Evolutionary conservation across 352 stramenopile species (phyloP).

Genomic region (Pythium plurisporium): DNA sequence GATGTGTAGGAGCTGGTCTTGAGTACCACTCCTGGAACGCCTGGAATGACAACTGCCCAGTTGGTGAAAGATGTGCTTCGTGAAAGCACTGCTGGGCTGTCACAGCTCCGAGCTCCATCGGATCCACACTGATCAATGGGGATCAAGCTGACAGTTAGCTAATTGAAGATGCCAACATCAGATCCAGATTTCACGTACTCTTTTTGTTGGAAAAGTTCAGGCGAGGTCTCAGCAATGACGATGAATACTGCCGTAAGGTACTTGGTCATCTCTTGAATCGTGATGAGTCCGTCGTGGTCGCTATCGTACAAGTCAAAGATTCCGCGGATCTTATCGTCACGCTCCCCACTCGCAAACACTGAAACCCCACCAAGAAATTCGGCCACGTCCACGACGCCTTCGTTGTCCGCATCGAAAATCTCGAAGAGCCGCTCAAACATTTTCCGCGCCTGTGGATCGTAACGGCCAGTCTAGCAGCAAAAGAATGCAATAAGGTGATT

Average conservation of each 20-base stretch:
- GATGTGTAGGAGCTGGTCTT: constrained; percentile 47
- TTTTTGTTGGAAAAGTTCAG: constrained; percentile 69
- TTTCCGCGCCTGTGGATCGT: constrained; percentile 56
- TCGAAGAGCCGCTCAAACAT: constrained; percentile 81
- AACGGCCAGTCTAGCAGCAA: constrained; percentile 44
- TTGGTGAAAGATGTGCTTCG: constrained; percentile 52
- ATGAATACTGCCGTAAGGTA: constrained; percentile 83
- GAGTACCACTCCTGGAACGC: constrained; percentile 79
- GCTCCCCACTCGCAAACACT: constrained; percentile 74
- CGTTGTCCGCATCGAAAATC: constrained; percentile 62
- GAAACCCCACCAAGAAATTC: constrained; percentile 82
- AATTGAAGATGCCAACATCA: background rate
- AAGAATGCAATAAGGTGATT: no score
- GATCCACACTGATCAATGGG: constrained; percentile 39
- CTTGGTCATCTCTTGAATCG: constrained; percentile 80
- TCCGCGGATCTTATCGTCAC: constrained; percentile 78
- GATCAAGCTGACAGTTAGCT: no score
- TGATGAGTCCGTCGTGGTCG: constrained; percentile 82
- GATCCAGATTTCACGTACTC: constrained; percentile 29
- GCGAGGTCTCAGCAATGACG: constrained; percentile 66
- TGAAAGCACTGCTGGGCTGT: constrained; percentile 75
- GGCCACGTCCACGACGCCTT: constrained; percentile 68
- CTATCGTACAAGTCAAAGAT: constrained; percentile 86
- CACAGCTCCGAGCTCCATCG: constrained; percentile 55
- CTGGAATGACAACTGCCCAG: constrained; percentile 71